Conservation (phyloP, 164 flowering plant genomes). For the Litsea cubeba region DNA sequence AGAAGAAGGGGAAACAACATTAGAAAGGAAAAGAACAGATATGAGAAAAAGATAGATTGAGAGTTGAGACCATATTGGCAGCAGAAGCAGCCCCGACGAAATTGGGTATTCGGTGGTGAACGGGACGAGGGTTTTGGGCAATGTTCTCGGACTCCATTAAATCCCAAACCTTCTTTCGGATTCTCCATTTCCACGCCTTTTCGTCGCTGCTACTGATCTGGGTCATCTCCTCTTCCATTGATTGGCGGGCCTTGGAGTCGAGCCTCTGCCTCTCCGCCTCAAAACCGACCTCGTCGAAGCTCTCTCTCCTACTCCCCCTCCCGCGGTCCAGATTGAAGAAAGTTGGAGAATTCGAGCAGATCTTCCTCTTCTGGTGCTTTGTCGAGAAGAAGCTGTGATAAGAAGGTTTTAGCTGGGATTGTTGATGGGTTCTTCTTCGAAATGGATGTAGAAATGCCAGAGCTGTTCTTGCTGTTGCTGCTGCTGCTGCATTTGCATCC, state of each 20-base stretch:
- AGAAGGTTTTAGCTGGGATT: background rate
- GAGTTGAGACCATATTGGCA: conserved; percentile 41
- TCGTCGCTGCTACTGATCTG: conserved; percentile 39
- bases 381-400: background rate
- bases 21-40: background rate
- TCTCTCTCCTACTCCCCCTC: conserved; percentile 12
- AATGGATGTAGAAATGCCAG: background rate
- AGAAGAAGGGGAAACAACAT: background rate
- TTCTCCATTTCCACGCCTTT: conserved; percentile 88
- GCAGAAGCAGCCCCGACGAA: conserved; percentile 68
- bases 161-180: conserved; percentile 84
- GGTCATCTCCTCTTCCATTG: conserved; percentile 63
- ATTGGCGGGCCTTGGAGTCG: conserved; percentile 55
- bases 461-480: background rate
- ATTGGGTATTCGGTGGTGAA: conserved; percentile 88
- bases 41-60: background rate
- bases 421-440: background rate
- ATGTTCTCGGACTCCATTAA: conserved; percentile 69
- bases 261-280: conserved; percentile 62
- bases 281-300: conserved; percentile 55
- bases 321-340: conserved; percentile 14
- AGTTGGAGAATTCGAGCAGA: conserved; percentile 3
- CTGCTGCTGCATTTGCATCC: background rate
- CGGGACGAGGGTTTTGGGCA: conserved; percentile 83
- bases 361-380: background rate